Conservation (phyloP, 2,329 filamentous ascomycete genomes). For the Fusarium zealandicum region DNA sequence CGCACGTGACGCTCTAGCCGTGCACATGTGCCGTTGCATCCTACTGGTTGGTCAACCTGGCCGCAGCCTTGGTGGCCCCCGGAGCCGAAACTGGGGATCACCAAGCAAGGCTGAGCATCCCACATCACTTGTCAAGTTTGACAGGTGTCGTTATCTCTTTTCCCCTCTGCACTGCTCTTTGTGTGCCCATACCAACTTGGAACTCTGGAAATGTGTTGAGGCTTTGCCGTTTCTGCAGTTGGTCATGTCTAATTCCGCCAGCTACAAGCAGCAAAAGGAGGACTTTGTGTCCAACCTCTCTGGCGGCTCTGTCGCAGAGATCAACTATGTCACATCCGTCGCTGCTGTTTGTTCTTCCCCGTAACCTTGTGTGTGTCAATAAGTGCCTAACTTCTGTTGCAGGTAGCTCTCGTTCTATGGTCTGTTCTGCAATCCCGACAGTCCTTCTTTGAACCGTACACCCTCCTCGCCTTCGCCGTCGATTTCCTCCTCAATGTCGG, state of each 20-base stretch:
- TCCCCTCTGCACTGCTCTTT: constrained; percentile 5
- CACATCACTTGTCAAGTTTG: constrained; percentile 25
- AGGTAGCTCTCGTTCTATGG: constrained; percentile 88
- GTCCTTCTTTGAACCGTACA: constrained; percentile 82
- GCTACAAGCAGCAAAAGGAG: constrained; percentile 92
- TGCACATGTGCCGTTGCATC: not conserved
- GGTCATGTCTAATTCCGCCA: constrained; percentile 53
- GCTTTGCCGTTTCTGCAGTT: constrained; percentile 5
- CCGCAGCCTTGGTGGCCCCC: constrained; percentile 11
- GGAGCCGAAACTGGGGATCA: constrained; percentile 21
- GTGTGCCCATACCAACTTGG: constrained; percentile 1
- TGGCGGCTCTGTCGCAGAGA: constrained; percentile 83
- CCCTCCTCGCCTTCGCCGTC: constrained; percentile 69
- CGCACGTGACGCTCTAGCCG: constrained; percentile 27
- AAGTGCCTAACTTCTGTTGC: constrained; percentile 28
- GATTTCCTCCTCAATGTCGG: constrained; percentile 90
- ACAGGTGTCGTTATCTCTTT: constrained; percentile 35
- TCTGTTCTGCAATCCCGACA: constrained; percentile 85
- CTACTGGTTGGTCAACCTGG: constrained; percentile 23
- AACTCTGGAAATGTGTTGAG: constrained; percentile 23
- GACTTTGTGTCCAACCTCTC: constrained; percentile 92
- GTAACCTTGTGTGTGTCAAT: not conserved
- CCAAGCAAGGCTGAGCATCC: constrained; percentile 36
- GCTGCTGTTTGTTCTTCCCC: constrained; percentile 69
- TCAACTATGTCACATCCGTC: constrained; percentile 84